Evolutionary conservation across 805 yeast species (phyloP), one percentile per base, ranked within the genome.

Genomic region (Middelhovenomyces tepae): DNA sequence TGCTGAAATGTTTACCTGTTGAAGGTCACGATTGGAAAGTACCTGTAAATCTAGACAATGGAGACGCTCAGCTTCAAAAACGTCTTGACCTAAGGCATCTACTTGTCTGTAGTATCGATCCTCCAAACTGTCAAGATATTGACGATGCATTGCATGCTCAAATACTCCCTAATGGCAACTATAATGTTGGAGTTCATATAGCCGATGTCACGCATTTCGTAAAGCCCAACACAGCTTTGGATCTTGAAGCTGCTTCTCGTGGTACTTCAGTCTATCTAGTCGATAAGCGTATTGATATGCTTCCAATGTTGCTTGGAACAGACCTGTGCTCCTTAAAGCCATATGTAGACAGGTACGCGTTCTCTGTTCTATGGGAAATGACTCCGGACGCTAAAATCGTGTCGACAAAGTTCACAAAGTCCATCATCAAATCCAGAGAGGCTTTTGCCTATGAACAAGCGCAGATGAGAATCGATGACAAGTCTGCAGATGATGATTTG

Each of bases 171-270:
- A 91, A 91, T 55, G 98, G 98, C 1, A 84, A 89, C 54, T 86
- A 73, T 65, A 95, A 91, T 56, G 94, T 91, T 36, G 99, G 99
- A 51, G 99, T 91, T 19, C 99, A 91, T 53, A 91, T 91, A 63
- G 99, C 99, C 7, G 99, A 91, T 60, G 99, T 91, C 19, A 84
- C 97, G 1, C 94, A 91, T 60, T 91, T 91, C 52, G 98, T 91
- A 28, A 85, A 86, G 57, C 79, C 98, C 0, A 80, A 78, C 42
- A 85, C 95, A 3, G 78, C 97, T 0, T 66, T 91, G 39, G 98
- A 91, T 54, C 79, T 74, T 28, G 99, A 91, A 60, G 99, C 96
- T 58, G 94, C 97, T 0, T 71, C 94, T 1, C 75, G 99, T 60
- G 97, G 96, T 49, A 91, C 98, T 0, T 87, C 98, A 4, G 96